Percentiles rank a stretch among this genome's conserved stretches.
Evolutionary conservation across 129 eudicot species (phyloP).

Genomic region (Chrysanthemum seticuspe): DNA sequence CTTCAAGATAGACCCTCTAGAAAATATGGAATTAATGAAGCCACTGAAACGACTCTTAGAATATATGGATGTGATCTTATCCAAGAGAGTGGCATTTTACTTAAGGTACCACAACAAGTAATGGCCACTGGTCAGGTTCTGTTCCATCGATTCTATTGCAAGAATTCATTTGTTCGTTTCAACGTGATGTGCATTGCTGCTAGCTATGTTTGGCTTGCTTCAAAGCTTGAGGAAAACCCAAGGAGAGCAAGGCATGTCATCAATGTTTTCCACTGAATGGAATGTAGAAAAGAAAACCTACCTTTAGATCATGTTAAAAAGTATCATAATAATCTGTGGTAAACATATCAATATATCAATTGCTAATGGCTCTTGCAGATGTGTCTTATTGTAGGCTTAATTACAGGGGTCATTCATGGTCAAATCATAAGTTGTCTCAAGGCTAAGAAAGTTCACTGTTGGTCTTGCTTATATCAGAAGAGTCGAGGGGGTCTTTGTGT

Average conservation of each 20-base stretch:
- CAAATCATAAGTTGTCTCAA: no score
- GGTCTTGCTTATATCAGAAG: no score
- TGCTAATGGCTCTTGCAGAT: conserved; percentile 28
- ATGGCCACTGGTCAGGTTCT: conserved; percentile 97
- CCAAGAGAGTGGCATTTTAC: conserved; percentile 93
- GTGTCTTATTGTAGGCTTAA: not conserved
- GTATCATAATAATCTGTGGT: no score
- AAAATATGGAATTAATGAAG: conserved; percentile 81
- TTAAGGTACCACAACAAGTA: conserved; percentile 84
- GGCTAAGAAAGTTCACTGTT: no score
- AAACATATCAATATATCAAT: no score
- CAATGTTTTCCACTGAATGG: conserved; percentile 82
- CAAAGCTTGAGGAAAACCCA: conserved; percentile 85
- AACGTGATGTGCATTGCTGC: conserved; percentile 90
- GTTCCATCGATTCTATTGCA: conserved; percentile 92
- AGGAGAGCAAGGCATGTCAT: conserved; percentile 81
- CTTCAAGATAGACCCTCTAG: conserved; percentile 70
- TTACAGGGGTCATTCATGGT: no score
- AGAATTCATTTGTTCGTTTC: conserved; percentile 88
- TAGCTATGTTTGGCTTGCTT: conserved; percentile 95
- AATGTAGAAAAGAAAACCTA: conserved; percentile 81
- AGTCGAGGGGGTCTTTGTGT: no score
- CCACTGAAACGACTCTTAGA: conserved; percentile 76
- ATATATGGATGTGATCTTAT: conserved; percentile 96
- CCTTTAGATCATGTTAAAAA: conserved; percentile 32